Evolutionary conservation across 768 basidiomycete species (phyloP), one percentile per base, ranked within the genome.

Genomic region (Collybia sordida): DNA sequence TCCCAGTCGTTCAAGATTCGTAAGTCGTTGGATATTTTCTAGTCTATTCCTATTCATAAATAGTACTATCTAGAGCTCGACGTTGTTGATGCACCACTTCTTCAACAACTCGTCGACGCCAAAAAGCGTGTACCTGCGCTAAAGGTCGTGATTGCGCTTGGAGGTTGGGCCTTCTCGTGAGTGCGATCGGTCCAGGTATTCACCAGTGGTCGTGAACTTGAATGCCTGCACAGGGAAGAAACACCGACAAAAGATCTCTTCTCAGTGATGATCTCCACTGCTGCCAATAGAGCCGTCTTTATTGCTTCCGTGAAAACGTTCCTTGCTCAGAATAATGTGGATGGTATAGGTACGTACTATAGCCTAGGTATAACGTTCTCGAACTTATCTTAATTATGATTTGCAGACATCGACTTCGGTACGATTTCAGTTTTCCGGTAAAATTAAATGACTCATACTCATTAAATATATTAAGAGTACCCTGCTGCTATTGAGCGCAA

Each of bases 361-460:
- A 12, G 24, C 4, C 14, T 27, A 11, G 7, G 31, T 11, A 11
- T 31, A 12, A 4, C 14, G n/a, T n/a, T n/a, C n/a, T n/a, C n/a
- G n/a, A n/a, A 31, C 9, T 19, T 14, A 19, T 36, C 3, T 17
- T 39, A 31, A 4, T 31, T 4, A 31, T 31, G 31, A 4, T 11
- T 11, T 12, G 11, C 14, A 49, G 48, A 60, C 37, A 63, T 63
- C 28, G 59, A 60, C 41, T 56, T 63, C 23, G 59, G 58, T 62
- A 57, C 14, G 31, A 3, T 12, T 31, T 31, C 9, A 9, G 25
- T 9, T 4, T 9, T 27, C 25, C 9, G 25, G 25, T 27, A 27
- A 27, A 27, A 9, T 27, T 9, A 4, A 27, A 27, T 27, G 9
- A 27, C 4, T 27, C 31, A 11, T 14, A 31, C 11, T 12, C 31